Base-by-base conservation (phyloP, 164 flowering plant species). In the Dillenia turbinata region DNA sequence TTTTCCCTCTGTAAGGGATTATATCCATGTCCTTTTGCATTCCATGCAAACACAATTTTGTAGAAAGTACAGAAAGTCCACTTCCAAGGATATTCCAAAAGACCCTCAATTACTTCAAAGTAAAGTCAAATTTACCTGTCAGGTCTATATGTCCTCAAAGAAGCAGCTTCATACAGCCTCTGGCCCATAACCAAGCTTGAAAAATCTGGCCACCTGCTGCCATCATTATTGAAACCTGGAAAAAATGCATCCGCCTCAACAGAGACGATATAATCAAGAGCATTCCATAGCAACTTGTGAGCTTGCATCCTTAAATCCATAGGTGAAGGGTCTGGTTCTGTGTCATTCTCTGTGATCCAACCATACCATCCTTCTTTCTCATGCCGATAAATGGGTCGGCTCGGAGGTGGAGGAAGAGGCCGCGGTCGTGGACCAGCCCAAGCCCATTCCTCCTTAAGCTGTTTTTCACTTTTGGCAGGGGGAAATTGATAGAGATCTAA, bases 301-400 rank as follows among this genome's bases (percentile, higher is more conserved):
- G 99, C 97, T 76, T 79, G 81, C 67, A 63, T 73, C 74, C 97
- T 83, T 64, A 84, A 62, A 67, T 90, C 90, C 46, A 59, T 17
- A 19, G 80, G 87, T 22, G 99, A 83, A 68, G 88, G 97, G 9
- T 78, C 89, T 43, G 96, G 97, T 64, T 95, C 97, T n/a, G 66
- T 77, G 47, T 83, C 85, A 40, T 65, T 77, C 76, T 89, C 90
- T 46, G 87, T 77, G 64, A 95, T 69, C 99, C 99, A 95, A 63
- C 96, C 97, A 81, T 95, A 95, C 99, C 99, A 95, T 45, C 99
- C 99, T 77, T 92, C 99, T 74, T 86, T 88, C 62, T 95, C 99
- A 78, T 95, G 97, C 33, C 66, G 78, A 75, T 92, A 95, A 54
- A 88, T 74, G 24, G 97, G 96, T 66, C 99, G 79, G 55, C 77